A percentile compares a stretch with the other conserved stretches of the same genome.
phyloP scores from a whole-genome alignment of 768 basidiomycete genomes.

The Serendipita sp. region DNA sequence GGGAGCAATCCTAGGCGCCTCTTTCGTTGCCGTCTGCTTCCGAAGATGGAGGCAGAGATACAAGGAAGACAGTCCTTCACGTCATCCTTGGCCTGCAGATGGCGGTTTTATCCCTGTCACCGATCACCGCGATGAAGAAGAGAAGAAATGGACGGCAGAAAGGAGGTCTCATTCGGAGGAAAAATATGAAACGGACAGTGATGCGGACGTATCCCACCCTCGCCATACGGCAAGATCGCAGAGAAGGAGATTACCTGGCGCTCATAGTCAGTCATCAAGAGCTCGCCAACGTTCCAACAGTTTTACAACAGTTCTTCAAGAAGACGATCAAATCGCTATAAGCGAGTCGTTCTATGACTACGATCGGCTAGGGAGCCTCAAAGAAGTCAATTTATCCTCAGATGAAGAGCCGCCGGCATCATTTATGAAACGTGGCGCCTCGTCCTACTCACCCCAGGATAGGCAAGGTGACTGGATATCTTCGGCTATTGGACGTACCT shows the following conservation, averaged over 20 bases:
- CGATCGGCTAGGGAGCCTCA: not conserved
- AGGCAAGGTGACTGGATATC: too few species aligned
- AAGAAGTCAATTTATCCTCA: not conserved
- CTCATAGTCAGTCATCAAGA: too few species aligned
- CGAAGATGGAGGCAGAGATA: not conserved
- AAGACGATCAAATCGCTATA: not conserved
- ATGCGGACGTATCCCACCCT: not conserved
- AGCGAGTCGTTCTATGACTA: not conserved
- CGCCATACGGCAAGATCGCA: too few species aligned
- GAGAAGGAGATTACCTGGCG: too few species aligned
- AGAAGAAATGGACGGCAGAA: not conserved
- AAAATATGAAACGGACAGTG: not conserved
- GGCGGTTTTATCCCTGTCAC: not conserved
- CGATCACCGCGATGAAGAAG: not conserved
- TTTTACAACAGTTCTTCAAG: not conserved
- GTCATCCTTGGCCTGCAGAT: not conserved
- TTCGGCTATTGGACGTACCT: too few species aligned
- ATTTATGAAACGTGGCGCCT: not conserved
- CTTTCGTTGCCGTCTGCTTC: slow-evolving; percentile 19
- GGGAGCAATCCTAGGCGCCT: slow-evolving; percentile 19
- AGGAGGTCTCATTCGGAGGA: not conserved
- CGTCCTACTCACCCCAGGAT: too few species aligned
- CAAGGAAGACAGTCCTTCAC: not conserved
- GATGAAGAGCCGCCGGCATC: not conserved
- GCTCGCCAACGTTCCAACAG: too few species aligned